These are phyloP conservation scores for Coniochaeta sp. DNA, from an alignment of 2,329 filamentous ascomycete genomes.

Conservation along the genomic window DNA sequence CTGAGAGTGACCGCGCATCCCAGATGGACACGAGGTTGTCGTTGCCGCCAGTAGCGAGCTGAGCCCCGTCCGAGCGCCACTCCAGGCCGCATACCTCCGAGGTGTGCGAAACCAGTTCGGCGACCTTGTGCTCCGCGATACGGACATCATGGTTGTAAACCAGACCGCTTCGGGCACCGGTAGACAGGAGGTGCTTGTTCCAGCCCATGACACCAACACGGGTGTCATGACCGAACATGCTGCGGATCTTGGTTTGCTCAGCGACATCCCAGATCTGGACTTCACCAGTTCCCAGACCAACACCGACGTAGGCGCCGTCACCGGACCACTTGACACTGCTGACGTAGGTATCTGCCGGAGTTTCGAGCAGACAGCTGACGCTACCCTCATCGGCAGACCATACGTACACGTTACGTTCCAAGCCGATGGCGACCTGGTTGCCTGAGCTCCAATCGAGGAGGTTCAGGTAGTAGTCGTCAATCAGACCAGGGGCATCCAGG, in stretches of 20 bases:
- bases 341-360: constrained; percentile 83
- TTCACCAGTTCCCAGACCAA: constrained; percentile 90
- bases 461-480: constrained; percentile 99
- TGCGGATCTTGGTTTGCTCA: constrained; percentile 89
- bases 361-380: constrained; percentile 84
- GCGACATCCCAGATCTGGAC: constrained; percentile 99
- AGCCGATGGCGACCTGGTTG: constrained; percentile 95
- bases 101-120: constrained; percentile 93
- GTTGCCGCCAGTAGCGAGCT: constrained; percentile 95
- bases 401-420: constrained; percentile 95
- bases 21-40: constrained; percentile 99
- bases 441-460: constrained; percentile 95
- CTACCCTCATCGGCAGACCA: constrained; percentile 94
- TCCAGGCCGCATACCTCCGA: constrained; percentile 97
- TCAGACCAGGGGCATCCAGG: constrained; percentile 87
- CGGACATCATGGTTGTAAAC: constrained; percentile 99
- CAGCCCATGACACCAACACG: constrained; percentile 97
- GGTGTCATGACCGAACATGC: constrained; percentile 96
- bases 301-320: constrained; percentile 91
- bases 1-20: constrained; percentile 88
- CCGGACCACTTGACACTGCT: constrained; percentile 99
- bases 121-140: constrained; percentile 94
- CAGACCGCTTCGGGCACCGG: constrained; percentile 85
- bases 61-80: constrained; percentile 93
- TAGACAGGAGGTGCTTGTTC: constrained; percentile 97